These are phyloP conservation scores for Digitaria exilis DNA, from an alignment of 202 grass and related monocot genomes.

Conservation along the genomic window DNA sequence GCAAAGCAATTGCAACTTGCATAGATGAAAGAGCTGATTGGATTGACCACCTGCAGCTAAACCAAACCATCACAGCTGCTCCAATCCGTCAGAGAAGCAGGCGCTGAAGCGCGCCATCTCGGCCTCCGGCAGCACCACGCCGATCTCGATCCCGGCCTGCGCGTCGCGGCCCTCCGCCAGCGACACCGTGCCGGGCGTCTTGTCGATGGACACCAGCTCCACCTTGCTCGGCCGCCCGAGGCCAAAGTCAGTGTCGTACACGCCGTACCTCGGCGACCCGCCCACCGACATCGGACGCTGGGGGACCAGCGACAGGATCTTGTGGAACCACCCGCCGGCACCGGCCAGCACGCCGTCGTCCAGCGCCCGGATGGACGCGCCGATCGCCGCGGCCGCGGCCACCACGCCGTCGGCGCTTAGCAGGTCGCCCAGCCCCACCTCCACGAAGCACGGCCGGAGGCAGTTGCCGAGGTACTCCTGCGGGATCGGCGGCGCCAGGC, in stretches of 20 bases:
- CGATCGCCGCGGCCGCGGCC: constrained; percentile 63
- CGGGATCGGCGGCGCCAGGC: constrained; percentile 66
- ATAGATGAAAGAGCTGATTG: too few species aligned
- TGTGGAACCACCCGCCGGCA: constrained; percentile 80
- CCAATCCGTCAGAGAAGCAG: constrained; percentile 49
- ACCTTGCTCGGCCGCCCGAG: constrained; percentile 67
- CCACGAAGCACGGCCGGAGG: constrained; percentile 90
- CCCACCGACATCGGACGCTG: constrained; percentile 79
- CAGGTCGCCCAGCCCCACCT: constrained; percentile 54
- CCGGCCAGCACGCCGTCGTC: constrained; percentile 72
- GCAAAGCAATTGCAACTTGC: not conserved
- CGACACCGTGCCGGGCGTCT: constrained; percentile 85
- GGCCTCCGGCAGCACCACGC: constrained; percentile 63
- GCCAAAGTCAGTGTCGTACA: constrained; percentile 84
- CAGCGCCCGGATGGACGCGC: constrained; percentile 55
- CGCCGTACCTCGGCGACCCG: constrained; percentile 79
- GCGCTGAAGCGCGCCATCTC: constrained; percentile 63
- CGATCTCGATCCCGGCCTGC: constrained; percentile 68
- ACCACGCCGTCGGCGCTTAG: constrained; percentile 51
- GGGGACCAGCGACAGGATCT: constrained; percentile 67
- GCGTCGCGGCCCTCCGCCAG: constrained; percentile 58
- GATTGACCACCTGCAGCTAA: not conserved
- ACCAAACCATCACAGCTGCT: constrained; percentile 38
- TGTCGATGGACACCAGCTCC: constrained; percentile 83
- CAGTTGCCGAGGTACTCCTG: constrained; percentile 94